Evolutionary conservation across 257 asterid species (phyloP), one percentile per base, ranked within the genome.

Genomic region (Mentha longifolia): DNA sequence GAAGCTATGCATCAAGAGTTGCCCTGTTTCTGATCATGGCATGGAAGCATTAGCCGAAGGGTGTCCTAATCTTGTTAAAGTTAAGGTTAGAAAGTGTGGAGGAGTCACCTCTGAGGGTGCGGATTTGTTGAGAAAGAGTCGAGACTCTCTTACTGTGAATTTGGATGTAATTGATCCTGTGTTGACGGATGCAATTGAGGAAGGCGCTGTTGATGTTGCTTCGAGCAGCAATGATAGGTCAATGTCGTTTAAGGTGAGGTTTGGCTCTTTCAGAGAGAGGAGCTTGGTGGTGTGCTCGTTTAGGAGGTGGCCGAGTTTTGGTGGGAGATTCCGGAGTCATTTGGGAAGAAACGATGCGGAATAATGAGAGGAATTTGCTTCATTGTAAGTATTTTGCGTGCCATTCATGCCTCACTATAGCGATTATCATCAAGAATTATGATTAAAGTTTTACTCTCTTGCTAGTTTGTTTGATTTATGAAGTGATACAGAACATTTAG

Each of bases 41-140:
- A 86, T 92, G 77, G 96, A 89, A 68, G 95, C 94, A 13, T 71
- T 92, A 70, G 98, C 96, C 0, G 54, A 80, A n/a, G 98, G 98
- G 17, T 92, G 97, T 22, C 98, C 98, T 39, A 92, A 90, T 79
- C 71, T 92, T 76, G 92, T 90, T 61, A 92, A 92, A 83, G 89
- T 92, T 50, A 92, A 92, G 88, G 88, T 92, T 41, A 92, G 88
- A 85, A 92, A 90, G 83, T 92, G 98, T 76, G 81, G 87, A 72
- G 89, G 85, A 28, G 97, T 92, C 67, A 92, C 97, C 11, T 61
- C 85, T 25, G 92, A 78, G 74, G 92, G 88, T 11, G 98, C 88
- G 0, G 91, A 88, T 69, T 84, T 87, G 92, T 76, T 92, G 91
- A 87, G 96, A 80, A 85, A 91, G 0, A 78, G 84, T 65, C 74